These are phyloP conservation scores for Fraxinus nigra DNA, from an alignment of 305 asterid species.

Conservation along the genomic window DNA sequence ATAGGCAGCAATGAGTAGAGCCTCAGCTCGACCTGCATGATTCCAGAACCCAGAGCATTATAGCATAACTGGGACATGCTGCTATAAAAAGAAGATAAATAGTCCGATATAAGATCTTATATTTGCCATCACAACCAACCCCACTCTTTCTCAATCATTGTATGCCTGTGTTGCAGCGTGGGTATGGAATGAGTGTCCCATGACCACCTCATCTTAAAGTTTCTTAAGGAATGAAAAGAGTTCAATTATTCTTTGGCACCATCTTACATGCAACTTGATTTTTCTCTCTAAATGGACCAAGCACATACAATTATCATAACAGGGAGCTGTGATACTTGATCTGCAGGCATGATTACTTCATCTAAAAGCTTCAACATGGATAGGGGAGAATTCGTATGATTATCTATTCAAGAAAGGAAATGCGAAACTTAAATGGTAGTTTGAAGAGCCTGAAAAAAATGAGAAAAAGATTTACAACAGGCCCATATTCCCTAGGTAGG, in stretches of 20 bases:
- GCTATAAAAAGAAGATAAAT: background rate
- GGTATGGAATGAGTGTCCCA: background rate
- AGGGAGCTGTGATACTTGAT: background rate
- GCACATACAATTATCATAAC: background rate
- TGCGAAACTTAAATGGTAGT: background rate
- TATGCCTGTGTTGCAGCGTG: background rate
- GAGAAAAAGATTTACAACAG: background rate
- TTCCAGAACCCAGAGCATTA: constrained; percentile 7
- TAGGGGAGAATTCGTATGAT: no score
- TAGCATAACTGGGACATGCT: background rate
- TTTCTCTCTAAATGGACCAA: background rate
- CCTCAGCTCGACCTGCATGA: constrained; percentile 86
- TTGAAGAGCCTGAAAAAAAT: background rate
- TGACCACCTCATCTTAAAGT: background rate
- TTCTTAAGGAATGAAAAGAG: background rate
- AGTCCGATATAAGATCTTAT: background rate
- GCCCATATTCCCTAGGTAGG: background rate
- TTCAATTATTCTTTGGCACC: background rate
- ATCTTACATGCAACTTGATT: background rate
- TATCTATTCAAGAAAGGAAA: background rate
- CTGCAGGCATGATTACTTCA: background rate
- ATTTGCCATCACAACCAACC: background rate
- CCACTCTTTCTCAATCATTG: background rate
- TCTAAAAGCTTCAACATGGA: background rate
- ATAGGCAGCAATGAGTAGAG: constrained; percentile 85